phyloP scores from a whole-genome alignment of 108 stramenopile genomes.

The Cyclotella cryptica region DNA sequence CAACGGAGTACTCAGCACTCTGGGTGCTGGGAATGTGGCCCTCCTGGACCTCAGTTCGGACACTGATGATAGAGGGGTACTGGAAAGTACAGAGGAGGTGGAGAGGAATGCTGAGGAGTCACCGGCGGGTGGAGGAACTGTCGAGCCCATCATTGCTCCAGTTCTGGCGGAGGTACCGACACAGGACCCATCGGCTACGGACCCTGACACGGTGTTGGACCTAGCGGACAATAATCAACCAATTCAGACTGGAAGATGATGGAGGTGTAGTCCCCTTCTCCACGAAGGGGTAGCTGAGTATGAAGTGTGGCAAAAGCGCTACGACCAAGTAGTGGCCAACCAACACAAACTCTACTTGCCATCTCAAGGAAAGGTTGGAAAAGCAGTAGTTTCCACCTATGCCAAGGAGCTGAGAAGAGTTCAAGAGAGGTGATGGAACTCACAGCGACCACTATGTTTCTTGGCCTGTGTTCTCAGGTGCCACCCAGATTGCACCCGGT shows the following conservation, averaged over 20 bases:
- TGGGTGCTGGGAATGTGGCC: neutral
- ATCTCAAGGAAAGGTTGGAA: neutral
- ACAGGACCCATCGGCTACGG: neutral
- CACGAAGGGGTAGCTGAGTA: neutral
- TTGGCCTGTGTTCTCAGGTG: neutral
- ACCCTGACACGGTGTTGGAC: neutral
- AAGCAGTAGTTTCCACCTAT: neutral
- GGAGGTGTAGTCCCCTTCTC: neutral
- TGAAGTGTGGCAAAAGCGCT: neutral
- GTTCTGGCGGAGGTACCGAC: neutral
- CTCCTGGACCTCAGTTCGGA: neutral
- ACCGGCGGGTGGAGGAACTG: neutral
- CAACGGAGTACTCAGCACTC: neutral
- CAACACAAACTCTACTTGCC: neutral
- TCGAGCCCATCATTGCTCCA: neutral
- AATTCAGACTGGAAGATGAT: neutral
- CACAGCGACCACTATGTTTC: slow-evolving; percentile 7
- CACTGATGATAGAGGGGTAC: neutral
- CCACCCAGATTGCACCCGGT: neutral
- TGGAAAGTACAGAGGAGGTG: neutral
- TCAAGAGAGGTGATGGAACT: slow-evolving; percentile 17
- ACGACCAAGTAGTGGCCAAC: neutral
- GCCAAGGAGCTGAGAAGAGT: slow-evolving; percentile 8
- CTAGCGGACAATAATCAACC: neutral
- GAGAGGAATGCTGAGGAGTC: neutral